phyloP scores from a whole-genome alignment of 768 basidiomycete species.

The Phaffia australis region DNA sequence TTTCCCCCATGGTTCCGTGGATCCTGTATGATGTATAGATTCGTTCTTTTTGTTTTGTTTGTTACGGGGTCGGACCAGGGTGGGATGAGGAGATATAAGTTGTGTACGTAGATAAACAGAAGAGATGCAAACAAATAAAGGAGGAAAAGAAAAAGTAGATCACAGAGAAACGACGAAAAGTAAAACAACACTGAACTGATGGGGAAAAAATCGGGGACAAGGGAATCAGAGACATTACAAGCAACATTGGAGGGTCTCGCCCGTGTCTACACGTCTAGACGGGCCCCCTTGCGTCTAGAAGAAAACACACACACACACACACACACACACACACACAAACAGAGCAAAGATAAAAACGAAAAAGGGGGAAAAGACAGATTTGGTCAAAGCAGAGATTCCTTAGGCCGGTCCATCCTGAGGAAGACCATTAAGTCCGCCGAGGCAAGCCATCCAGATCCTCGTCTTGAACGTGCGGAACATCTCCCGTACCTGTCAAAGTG shows the following conservation, averaged over 20 bases:
- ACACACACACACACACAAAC: background rate
- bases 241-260: no score
- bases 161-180: background rate
- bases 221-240: background rate
- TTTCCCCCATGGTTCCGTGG: no score
- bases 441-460: conserved; percentile 86
- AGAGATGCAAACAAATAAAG: background rate
- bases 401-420: no score
- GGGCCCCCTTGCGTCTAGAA: no score
- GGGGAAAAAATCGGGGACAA: background rate
- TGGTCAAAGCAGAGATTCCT: background rate
- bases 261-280: no score
- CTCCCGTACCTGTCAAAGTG: conserved; percentile 23
- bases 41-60: no score
- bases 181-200: background rate
- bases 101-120: background rate
- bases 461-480: conserved; percentile 57
- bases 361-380: background rate
- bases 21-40: no score
- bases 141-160: background rate
- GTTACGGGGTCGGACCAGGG: no score
- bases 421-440: conserved; percentile 13
- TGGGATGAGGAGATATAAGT: no score
- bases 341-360: background rate
- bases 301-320: no score